Percentiles rank a stretch among this genome's conserved stretches.
Conservation (phyloP, 2,329 filamentous ascomycete genomes). For the Herpotrichia juniperi region DNA sequence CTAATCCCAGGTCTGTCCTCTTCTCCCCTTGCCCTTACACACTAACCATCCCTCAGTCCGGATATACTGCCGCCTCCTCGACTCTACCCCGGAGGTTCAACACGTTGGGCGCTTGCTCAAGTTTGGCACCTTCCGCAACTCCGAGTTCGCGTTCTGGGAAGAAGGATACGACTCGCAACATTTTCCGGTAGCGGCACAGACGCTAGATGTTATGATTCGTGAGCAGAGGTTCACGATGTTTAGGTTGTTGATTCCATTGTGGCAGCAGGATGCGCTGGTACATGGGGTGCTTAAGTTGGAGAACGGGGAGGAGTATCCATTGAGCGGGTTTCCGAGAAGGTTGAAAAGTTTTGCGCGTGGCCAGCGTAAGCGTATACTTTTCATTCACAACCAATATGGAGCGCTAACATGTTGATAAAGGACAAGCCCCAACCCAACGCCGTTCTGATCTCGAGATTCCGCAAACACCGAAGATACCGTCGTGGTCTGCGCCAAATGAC, state of each 20-base stretch:
- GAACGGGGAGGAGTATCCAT: conserved; percentile 10
- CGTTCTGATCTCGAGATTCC: not conserved
- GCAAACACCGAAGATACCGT: conserved; percentile 1
- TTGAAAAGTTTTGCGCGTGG: not conserved
- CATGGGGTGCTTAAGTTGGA: conserved; percentile 13
- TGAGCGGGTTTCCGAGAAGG: conserved; percentile 12
- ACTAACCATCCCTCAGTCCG: conserved; percentile 5
- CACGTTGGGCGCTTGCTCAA: conserved; percentile 10
- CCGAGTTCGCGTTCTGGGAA: conserved; percentile 15
- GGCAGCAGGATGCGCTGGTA: conserved; percentile 9
- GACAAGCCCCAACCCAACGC: not conserved
- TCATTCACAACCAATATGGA: not conserved
- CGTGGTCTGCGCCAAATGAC: conserved; percentile 1
- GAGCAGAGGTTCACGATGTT: conserved; percentile 5
- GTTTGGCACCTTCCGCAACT: conserved; percentile 6
- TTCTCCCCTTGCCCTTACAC: not conserved
- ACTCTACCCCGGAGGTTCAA: conserved; percentile 6
- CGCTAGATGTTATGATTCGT: conserved; percentile 9
- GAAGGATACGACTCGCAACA: conserved; percentile 11
- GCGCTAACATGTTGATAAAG: not conserved
- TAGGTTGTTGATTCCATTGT: conserved; percentile 7
- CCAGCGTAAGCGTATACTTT: not conserved
- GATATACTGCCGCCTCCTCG: conserved; percentile 12
- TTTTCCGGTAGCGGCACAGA: conserved; percentile 6
- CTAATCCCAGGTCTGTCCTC: conserved; percentile 9